phyloP scores from a whole-genome alignment of 345 rosid genomes.

The Salix caprea region DNA sequence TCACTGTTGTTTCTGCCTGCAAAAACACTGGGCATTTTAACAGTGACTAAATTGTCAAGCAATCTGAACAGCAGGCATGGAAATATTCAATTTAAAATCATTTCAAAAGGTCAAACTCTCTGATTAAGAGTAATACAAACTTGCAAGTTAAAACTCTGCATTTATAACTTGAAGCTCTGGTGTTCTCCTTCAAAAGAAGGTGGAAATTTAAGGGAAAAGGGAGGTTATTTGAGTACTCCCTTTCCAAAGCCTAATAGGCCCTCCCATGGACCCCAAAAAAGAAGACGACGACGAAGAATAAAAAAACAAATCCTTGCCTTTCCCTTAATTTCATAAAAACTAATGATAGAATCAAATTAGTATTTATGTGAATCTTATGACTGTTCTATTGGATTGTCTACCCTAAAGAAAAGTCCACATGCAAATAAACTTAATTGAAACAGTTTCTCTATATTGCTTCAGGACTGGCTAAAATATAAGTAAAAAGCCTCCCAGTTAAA shows the following conservation, averaged over 20 bases:
- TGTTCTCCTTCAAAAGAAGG: too few species aligned
- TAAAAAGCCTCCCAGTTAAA: neutral
- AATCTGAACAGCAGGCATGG: neutral
- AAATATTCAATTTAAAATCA: neutral
- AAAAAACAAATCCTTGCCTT: too few species aligned
- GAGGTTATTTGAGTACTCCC: too few species aligned
- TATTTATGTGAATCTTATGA: too few species aligned
- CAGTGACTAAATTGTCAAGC: slow-evolving; percentile 13
- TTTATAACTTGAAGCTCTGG: too few species aligned
- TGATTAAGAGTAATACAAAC: neutral
- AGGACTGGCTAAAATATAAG: neutral
- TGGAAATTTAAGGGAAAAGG: too few species aligned
- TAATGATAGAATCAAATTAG: too few species aligned
- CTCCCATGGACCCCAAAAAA: too few species aligned
- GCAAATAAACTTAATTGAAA: neutral
- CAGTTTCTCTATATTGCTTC: neutral
- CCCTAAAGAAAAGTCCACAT: neutral
- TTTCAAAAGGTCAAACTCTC: neutral
- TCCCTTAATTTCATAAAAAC: too few species aligned
- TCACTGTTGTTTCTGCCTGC: slow-evolving; percentile 84
- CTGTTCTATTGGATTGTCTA: too few species aligned
- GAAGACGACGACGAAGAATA: too few species aligned
- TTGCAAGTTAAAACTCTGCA: neutral
- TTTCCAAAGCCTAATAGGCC: too few species aligned
- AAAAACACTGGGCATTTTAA: slow-evolving; percentile 14